Evolutionary conservation across 192 early-diverging fungal genomes (phyloP).

Genomic region (Coemansia sp.): DNA sequence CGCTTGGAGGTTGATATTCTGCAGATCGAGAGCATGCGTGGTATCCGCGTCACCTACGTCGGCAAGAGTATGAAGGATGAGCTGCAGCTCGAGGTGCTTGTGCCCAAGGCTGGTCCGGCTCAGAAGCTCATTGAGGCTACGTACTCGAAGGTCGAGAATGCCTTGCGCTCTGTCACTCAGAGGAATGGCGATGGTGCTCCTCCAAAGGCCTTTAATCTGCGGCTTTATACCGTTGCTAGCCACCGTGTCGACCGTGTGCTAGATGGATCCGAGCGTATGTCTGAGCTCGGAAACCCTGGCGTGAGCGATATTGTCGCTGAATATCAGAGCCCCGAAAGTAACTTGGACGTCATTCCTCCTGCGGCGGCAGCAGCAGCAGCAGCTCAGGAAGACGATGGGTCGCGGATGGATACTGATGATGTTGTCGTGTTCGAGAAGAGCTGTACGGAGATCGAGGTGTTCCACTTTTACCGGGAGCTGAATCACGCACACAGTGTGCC

Average conservation of each 20-base stretch:
- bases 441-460: conserved; percentile 60
- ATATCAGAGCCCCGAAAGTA: conserved; percentile 1
- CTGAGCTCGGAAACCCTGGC: conserved; percentile 40
- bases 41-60: conserved; percentile 67
- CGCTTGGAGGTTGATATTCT: conserved; percentile 74
- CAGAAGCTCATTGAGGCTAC: conserved; percentile 55
- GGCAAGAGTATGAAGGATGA: conserved; percentile 69
- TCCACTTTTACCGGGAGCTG: conserved; percentile 77
- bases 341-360: background rate
- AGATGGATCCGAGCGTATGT: conserved; percentile 48
- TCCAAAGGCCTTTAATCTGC: conserved; percentile 53
- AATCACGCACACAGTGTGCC: conserved; percentile 75
- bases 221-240: conserved; percentile 58
- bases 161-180: conserved; percentile 9
- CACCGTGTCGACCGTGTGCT: conserved; percentile 55
- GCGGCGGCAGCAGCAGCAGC: background rate
- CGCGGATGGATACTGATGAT: conserved; percentile 49
- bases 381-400: background rate
- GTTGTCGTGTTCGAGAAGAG: conserved; percentile 15
- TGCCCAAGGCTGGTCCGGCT: conserved; percentile 61
- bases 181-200: conserved; percentile 15
- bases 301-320: conserved; percentile 33
- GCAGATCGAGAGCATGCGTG: conserved; percentile 81
- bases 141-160: conserved; percentile 51
- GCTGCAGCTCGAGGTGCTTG: conserved; percentile 64